Conservation (phyloP, 805 yeast genomes). For the Yarrowia bubula region DNA sequence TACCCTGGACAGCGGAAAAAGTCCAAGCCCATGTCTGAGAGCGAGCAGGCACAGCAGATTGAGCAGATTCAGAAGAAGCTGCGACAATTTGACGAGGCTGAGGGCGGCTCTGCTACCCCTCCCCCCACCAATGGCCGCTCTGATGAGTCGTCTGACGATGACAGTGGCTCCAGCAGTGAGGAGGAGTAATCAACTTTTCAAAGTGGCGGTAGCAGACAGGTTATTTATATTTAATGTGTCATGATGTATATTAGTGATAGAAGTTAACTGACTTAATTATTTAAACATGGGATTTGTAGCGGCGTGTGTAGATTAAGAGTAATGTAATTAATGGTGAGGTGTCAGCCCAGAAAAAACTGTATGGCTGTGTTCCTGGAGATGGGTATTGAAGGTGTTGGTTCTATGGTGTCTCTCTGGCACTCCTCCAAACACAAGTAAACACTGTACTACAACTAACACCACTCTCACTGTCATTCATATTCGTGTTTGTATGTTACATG, state of each 20-base stretch:
- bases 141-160: conserved; percentile 34
- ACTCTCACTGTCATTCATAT: too few species aligned
- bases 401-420: too few species aligned
- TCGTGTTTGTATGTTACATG: too few species aligned
- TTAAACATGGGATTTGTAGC: neutral
- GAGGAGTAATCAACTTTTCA: conserved; percentile 35
- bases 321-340: too few species aligned
- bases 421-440: too few species aligned
- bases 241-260: conserved; percentile 26
- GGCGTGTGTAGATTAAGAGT: too few species aligned
- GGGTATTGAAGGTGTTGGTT: too few species aligned
- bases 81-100: conserved; percentile 57
- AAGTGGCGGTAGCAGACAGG: conserved; percentile 31
- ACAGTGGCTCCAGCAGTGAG: conserved; percentile 36
- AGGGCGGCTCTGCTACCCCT: conserved; percentile 34
- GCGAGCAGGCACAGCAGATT: conserved; percentile 64
- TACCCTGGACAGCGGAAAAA: conserved; percentile 40
- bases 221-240: conserved; percentile 28
- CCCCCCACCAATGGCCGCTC: conserved; percentile 33
- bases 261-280: conserved; percentile 14
- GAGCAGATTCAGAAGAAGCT: conserved; percentile 71
- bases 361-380: too few species aligned
- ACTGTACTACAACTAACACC: too few species aligned
- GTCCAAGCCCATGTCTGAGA: conserved; percentile 59
- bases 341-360: too few species aligned